Conservation (phyloP, 176 grass and related monocot genomes). For the Stipa capillata region DNA sequence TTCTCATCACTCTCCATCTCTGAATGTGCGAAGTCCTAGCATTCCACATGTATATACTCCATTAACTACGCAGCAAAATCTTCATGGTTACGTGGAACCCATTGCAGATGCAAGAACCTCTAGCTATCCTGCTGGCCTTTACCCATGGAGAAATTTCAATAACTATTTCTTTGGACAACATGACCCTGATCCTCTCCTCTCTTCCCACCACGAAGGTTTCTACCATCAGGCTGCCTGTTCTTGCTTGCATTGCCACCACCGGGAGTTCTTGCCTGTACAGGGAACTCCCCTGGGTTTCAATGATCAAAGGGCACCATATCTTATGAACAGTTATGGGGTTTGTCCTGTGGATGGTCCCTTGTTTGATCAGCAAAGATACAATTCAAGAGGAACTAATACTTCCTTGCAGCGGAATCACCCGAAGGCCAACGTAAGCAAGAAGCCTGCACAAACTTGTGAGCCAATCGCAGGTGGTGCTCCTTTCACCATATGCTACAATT, state of each 20-base stretch:
- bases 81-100: slow-evolving; percentile 42
- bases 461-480: slow-evolving; percentile 68
- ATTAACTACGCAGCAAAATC: slow-evolving; percentile 25
- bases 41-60: slow-evolving; percentile 47
- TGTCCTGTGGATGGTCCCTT: slow-evolving; percentile 26
- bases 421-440: slow-evolving; percentile 49
- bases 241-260: slow-evolving; percentile 61
- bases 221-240: slow-evolving; percentile 74
- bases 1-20: slow-evolving; percentile 18
- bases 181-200: slow-evolving; percentile 55
- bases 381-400: slow-evolving; percentile 29
- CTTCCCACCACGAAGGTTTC: slow-evolving; percentile 70
- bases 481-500: slow-evolving; percentile 85
- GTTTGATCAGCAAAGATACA: slow-evolving; percentile 39
- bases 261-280: slow-evolving; percentile 56
- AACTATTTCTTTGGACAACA: slow-evolving; percentile 55
- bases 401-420: slow-evolving; percentile 24
- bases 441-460: slow-evolving; percentile 39
- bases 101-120: slow-evolving; percentile 16
- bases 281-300: slow-evolving; percentile 27
- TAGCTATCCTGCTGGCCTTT: slow-evolving; percentile 30
- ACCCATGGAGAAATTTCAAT: slow-evolving; percentile 46
- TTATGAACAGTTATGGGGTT: slow-evolving; percentile 33
- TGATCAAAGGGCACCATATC: slow-evolving; percentile 45
- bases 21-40: slow-evolving; percentile 26